Conservation (phyloP, 192 early-diverging fungal genomes). For the Phycomyces blakesleeanus region DNA sequence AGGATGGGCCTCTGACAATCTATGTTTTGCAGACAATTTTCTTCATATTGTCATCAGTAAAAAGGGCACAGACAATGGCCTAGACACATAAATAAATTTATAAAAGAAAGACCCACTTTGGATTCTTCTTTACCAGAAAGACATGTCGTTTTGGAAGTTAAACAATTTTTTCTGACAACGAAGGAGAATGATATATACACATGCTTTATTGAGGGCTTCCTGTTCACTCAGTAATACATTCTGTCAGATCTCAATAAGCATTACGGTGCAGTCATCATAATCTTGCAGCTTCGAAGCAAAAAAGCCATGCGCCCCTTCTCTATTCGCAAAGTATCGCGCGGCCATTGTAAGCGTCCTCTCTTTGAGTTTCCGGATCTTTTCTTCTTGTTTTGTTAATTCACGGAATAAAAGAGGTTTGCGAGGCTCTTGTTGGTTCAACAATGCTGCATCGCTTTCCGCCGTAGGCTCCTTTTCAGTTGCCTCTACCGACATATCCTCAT, state of each 20-base stretch:
- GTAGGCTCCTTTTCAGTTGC: neutral
- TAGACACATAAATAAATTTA: neutral
- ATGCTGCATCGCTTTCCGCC: conserved; percentile 1
- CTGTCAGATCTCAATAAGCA: conserved; percentile 40
- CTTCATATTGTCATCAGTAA: conserved; percentile 65
- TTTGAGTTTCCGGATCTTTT: conserved; percentile 25
- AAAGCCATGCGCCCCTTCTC: conserved; percentile 41
- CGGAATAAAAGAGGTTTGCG: conserved; percentile 16
- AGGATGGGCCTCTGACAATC: conserved; percentile 69
- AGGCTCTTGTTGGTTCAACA: conserved; percentile 6
- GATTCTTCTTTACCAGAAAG: no score
- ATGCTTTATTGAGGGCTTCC: neutral
- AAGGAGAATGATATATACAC: conserved; percentile 4
- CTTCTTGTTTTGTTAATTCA: conserved; percentile 18
- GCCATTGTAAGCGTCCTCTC: conserved; percentile 39
- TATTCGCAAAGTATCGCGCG: conserved; percentile 45
- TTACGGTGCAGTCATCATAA: conserved; percentile 57
- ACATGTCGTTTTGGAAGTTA: no score
- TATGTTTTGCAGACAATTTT: conserved; percentile 80
- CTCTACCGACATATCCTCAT: neutral
- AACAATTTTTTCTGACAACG: neutral
- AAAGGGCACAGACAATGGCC: neutral
- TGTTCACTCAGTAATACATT: no score
- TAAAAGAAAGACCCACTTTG: neutral
- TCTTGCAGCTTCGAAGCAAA: conserved; percentile 53